phyloP scores from a whole-genome alignment of 805 yeast genomes.

The Kuraishia ogatae region DNA sequence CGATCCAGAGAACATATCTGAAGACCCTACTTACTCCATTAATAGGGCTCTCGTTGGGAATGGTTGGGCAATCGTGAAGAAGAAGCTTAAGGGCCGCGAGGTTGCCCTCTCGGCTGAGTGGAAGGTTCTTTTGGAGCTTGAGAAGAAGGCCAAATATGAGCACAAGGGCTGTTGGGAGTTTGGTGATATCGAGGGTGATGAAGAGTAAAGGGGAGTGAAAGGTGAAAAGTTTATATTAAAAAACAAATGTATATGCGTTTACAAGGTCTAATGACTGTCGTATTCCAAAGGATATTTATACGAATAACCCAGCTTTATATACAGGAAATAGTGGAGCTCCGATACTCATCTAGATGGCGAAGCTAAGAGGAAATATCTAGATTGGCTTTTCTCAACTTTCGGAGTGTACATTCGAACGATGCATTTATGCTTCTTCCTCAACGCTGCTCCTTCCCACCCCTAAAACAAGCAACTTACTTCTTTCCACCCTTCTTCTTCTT shows the following conservation, averaged over 20 bases:
- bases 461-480: conserved; percentile 6
- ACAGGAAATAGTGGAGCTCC: conserved; percentile 1
- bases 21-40: conserved; percentile 47
- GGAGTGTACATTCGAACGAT: no score
- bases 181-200: conserved; percentile 63
- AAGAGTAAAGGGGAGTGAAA: conserved; percentile 12
- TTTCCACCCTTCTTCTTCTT: conserved; percentile 17
- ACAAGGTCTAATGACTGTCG: background rate
- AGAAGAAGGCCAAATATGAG: conserved; percentile 36
- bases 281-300: background rate
- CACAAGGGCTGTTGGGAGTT: conserved; percentile 68
- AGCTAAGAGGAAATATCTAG: no score
- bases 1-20: conserved; percentile 45
- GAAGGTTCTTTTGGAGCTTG: conserved; percentile 31
- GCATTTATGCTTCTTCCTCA: no score
- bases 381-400: no score
- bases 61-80: conserved; percentile 52
- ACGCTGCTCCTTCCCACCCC: no score
- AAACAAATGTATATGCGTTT: background rate
- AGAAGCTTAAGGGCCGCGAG: conserved; percentile 27
- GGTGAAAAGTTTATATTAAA: conserved; percentile 1
- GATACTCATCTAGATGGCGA: no score
- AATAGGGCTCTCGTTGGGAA: conserved; percentile 49
- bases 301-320: conserved; percentile 2
- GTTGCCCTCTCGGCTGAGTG: conserved; percentile 24